Evolutionary conservation across 108 stramenopile species (phyloP).

Genomic region (Fistulifera solaris): DNA sequence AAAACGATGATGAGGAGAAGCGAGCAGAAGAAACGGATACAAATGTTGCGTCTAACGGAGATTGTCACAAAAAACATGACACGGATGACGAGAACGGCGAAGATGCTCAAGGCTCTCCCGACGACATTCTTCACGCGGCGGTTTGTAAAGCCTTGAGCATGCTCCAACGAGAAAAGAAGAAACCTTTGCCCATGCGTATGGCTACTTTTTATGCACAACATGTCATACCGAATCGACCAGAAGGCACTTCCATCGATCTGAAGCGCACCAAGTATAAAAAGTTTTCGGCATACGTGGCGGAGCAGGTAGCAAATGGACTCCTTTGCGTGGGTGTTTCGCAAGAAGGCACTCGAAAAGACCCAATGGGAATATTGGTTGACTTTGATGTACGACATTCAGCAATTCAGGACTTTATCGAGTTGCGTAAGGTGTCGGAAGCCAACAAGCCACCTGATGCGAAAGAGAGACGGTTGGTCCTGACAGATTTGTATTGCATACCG

Average conservation of each 20-base stretch:
- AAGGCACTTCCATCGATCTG: slow-evolving; percentile 39
- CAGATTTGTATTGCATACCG: slow-evolving; percentile 53
- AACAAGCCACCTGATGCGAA: slow-evolving; percentile 9
- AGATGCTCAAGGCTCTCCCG: slow-evolving; percentile 4
- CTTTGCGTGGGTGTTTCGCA: slow-evolving; percentile 32
- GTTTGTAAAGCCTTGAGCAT: slow-evolving; percentile 37
- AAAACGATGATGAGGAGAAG: neutral
- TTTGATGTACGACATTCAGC: slow-evolving; percentile 40
- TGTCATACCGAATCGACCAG: slow-evolving; percentile 34
- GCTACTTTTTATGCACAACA: slow-evolving; percentile 66
- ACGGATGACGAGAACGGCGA: neutral
- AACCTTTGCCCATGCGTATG: slow-evolving; percentile 53
- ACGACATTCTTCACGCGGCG: slow-evolving; percentile 33
- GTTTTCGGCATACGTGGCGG: slow-evolving; percentile 58
- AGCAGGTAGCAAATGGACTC: slow-evolving; percentile 42
- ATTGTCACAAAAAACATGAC: neutral
- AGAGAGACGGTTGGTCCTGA: slow-evolving; percentile 42
- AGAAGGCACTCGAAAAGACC: slow-evolving; percentile 39
- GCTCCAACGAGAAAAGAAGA: slow-evolving; percentile 23
- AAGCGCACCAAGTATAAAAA: slow-evolving; percentile 70
- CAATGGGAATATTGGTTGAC: slow-evolving; percentile 35
- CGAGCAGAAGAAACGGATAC: neutral
- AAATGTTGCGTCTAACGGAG: neutral
- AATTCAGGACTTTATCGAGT: slow-evolving; percentile 14
- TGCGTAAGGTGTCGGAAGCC: slow-evolving; percentile 16